phyloP scores from a whole-genome alignment of 192 early-diverging fungal species.

The Coemansia reversa region DNA sequence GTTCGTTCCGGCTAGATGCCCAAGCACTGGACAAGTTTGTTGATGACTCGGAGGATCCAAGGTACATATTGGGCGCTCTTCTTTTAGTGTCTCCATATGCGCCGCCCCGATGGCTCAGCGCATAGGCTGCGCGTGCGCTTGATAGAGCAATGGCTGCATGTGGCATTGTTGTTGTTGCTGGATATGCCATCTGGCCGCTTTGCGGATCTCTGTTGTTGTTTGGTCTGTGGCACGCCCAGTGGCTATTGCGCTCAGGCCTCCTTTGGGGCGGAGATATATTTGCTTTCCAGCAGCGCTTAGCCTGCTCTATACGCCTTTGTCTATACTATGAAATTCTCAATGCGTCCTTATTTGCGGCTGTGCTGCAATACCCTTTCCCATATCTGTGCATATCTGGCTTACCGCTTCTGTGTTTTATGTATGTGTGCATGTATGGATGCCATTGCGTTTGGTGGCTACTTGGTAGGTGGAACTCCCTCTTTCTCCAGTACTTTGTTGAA shows the following conservation, averaged over 20 bases:
- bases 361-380: not conserved
- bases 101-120: not conserved
- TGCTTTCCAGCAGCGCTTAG: not conserved
- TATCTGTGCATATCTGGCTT: not conserved
- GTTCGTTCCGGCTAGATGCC: slow-evolving; percentile 46
- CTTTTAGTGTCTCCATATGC: not conserved
- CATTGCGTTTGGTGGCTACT: not conserved
- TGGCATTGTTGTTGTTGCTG: not conserved
- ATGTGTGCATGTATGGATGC: slow-evolving; percentile 1
- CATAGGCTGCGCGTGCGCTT: not conserved
- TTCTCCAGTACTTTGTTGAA: slow-evolving; percentile 69
- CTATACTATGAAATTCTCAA: not conserved
- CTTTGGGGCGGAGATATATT: not conserved
- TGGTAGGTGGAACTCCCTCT: slow-evolving; percentile 55
- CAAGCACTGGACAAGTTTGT: slow-evolving; percentile 49
- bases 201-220: slow-evolving; percentile 11
- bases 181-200: not conserved
- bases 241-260: slow-evolving; percentile 12
- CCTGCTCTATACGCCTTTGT: not conserved
- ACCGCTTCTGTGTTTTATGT: slow-evolving; percentile 1
- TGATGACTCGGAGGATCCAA: slow-evolving; percentile 52
- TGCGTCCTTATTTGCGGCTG: not conserved
- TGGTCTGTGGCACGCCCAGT: slow-evolving; percentile 2
- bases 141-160: slow-evolving; percentile 4
- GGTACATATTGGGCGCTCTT: slow-evolving; percentile 20